A percentile compares a stretch with the other conserved stretches of the same genome.
Evolutionary conservation across 208 protist species (phyloP).

Genomic region (Wallacemonas sp.): DNA sequence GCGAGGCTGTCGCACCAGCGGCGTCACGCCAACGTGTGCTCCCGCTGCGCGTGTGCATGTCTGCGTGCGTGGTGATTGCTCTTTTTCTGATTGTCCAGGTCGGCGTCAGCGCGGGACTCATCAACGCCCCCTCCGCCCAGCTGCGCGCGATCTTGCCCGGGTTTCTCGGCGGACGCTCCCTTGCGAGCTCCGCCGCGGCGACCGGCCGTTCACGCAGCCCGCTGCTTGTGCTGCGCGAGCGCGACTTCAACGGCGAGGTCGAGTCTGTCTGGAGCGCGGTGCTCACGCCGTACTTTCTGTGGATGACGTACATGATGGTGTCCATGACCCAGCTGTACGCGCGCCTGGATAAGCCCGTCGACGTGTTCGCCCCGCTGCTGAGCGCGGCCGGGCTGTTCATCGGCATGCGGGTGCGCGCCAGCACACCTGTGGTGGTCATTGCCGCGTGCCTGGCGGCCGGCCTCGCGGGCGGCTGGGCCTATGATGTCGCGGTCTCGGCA

Average conservation of each 20-base stretch:
- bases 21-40: not conserved
- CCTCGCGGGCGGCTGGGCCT: not conserved
- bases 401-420: not conserved
- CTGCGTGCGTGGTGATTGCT: too few species aligned
- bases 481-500: not conserved
- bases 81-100: too few species aligned
- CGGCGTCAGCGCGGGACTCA: too few species aligned
- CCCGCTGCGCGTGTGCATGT: slow-evolving; percentile 19
- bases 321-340: slow-evolving; percentile 71
- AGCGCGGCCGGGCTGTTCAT: not conserved
- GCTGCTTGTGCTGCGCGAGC: too few species aligned
- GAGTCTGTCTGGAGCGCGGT: too few species aligned
- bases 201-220: not conserved
- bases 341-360: not conserved
- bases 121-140: too few species aligned
- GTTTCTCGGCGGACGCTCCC: not conserved
- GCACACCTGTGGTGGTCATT: not conserved
- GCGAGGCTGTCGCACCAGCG: not conserved
- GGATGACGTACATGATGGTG: slow-evolving; percentile 34
- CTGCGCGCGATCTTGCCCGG: too few species aligned
- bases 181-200: not conserved
- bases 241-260: too few species aligned
- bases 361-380: not conserved
- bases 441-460: not conserved
- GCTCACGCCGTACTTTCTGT: not conserved